Percentiles rank a stretch among this genome's conserved stretches.
phyloP scores from a whole-genome alignment of 345 rosid species.

The Syzygium grande region DNA sequence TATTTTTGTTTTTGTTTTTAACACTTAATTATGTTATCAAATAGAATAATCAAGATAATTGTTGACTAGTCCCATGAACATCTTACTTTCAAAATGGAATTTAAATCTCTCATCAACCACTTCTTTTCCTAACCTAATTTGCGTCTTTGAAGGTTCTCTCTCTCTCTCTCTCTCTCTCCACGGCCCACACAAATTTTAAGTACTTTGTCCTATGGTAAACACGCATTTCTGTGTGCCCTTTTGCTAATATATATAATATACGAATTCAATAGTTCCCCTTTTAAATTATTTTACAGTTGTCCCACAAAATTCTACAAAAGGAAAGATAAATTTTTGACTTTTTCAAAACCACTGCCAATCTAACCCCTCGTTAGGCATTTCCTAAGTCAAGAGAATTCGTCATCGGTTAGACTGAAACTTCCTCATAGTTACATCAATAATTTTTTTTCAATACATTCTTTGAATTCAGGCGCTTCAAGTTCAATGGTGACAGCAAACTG shows the following conservation, averaged over 20 bases:
- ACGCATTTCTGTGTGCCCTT: neutral
- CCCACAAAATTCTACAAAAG: neutral
- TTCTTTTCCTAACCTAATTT: neutral
- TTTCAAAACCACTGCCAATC: neutral
- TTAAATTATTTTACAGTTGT: neutral
- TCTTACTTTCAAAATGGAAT: neutral
- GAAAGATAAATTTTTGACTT: neutral
- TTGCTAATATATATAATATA: neutral
- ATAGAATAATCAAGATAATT: neutral
- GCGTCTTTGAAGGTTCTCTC: neutral
- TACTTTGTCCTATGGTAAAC: neutral
- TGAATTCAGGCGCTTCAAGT: neutral
- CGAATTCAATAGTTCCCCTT: neutral
- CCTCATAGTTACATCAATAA: neutral
- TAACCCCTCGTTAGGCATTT: too few species aligned
- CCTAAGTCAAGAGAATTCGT: neutral
- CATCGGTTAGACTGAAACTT: neutral
- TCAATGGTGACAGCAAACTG: neutral
- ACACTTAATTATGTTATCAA: neutral
- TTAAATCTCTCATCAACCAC: neutral
- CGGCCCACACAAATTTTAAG: neutral
- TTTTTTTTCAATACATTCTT: too few species aligned
- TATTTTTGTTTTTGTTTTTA: too few species aligned
- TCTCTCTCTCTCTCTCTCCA: neutral
- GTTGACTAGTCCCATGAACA: neutral